Conservation (phyloP, 768 basidiomycete species). For the Hirschioporus abietinus region DNA sequence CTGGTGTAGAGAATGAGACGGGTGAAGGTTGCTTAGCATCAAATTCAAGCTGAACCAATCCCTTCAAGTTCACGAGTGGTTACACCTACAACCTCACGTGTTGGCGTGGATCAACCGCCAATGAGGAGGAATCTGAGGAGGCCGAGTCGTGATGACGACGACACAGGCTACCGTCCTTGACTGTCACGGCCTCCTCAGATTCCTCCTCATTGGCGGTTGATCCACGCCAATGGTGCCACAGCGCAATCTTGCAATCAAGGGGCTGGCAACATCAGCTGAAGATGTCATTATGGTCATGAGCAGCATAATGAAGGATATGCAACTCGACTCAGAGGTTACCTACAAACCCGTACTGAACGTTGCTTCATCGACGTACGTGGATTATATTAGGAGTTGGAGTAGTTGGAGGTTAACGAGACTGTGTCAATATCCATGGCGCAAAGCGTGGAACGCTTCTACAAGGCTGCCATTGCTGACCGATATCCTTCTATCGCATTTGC, state of each 20-base stretch:
- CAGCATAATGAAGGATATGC: constrained; percentile 99
- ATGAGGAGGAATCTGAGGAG: too few species aligned
- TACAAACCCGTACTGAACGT: constrained; percentile 94
- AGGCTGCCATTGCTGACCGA: constrained; percentile 96
- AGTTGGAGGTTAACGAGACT: neutral
- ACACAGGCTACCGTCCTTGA: too few species aligned
- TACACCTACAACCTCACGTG: too few species aligned
- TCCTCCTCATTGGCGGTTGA: too few species aligned
- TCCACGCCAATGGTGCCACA: too few species aligned
- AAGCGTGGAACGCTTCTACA: constrained; percentile 98
- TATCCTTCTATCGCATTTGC: constrained; percentile 95
- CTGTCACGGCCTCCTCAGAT: too few species aligned
- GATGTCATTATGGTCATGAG: constrained; percentile 99
- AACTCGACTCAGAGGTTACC: constrained; percentile 96
- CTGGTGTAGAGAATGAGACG: too few species aligned
- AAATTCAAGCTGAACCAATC: too few species aligned
- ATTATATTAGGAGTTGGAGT: constrained; percentile 4
- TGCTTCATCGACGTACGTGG: constrained; percentile 94
- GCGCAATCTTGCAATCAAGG: constrained; percentile 98
- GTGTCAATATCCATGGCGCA: constrained; percentile 85
- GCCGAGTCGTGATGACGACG: too few species aligned
- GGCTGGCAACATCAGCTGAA: constrained; percentile 88
- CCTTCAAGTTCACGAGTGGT: too few species aligned
- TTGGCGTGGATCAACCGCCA: too few species aligned
- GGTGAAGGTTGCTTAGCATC: too few species aligned